Conservation (phyloP, 192 early-diverging fungal species). For the Coemansia sp. region DNA sequence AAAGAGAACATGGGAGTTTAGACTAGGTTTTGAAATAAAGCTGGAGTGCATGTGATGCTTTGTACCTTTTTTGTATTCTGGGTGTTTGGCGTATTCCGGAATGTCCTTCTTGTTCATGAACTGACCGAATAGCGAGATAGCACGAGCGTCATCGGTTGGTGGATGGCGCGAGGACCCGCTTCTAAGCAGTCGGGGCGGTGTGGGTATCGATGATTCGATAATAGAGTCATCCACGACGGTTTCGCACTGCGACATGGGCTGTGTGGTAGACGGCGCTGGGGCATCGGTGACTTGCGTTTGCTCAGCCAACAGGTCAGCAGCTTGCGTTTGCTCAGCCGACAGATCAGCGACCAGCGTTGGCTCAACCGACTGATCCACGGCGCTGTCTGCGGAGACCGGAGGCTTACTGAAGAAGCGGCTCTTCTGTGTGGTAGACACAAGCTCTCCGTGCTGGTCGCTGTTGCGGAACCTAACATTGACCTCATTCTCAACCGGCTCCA, state of each 20-base stretch:
- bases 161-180: background rate
- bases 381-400: background rate
- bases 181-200: background rate
- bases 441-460: conserved; percentile 7
- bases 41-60: no score
- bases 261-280: background rate
- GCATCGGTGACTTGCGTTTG: background rate
- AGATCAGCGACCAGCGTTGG: background rate
- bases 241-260: conserved; percentile 2
- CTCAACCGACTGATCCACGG: background rate
- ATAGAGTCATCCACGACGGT: background rate
- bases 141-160: background rate
- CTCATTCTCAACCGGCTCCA: background rate
- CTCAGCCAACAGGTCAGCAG: no score
- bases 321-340: background rate
- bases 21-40: no score
- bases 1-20: background rate
- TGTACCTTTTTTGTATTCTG: conserved; percentile 17
- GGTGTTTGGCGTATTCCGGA: background rate
- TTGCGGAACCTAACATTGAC: conserved; percentile 27
- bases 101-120: conserved; percentile 1
- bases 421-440: conserved; percentile 17
- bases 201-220: background rate
- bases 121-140: conserved; percentile 12
- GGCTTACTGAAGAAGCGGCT: conserved; percentile 35